These are phyloP conservation scores for Pichia manshurica DNA, from an alignment of 805 yeast genomes.

Conservation along the genomic window DNA sequence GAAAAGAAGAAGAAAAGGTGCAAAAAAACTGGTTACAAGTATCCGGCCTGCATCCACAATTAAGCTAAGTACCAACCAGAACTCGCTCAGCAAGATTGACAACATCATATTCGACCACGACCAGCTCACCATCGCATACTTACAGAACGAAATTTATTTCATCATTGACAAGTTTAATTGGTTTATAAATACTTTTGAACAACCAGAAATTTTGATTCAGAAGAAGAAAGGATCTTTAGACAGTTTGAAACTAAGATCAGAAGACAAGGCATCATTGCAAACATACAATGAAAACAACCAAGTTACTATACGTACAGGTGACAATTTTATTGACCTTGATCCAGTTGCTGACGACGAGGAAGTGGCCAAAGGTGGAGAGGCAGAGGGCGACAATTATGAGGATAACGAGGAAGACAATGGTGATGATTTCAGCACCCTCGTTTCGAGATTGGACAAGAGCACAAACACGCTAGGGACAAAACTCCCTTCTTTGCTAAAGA, in stretches of 20 bases:
- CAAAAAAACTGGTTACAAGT: conserved; percentile 45
- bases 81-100: conserved; percentile 17
- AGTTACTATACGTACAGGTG: conserved; percentile 41
- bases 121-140: conserved; percentile 47
- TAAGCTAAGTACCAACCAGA: conserved; percentile 28
- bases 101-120: conserved; percentile 27
- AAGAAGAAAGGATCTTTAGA: conserved; percentile 24
- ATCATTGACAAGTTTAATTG: conserved; percentile 52
- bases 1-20: conserved; percentile 26
- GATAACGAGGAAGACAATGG: conserved; percentile 37
- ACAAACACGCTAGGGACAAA: background rate
- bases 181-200: conserved; percentile 29
- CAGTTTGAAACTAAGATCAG: conserved; percentile 37
- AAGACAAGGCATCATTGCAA: conserved; percentile 23
- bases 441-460: conserved; percentile 43
- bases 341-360: conserved; percentile 45
- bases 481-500: conserved; percentile 16
- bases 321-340: conserved; percentile 48
- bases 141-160: conserved; percentile 54
- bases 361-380: conserved; percentile 50
- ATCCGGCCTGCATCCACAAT: conserved; percentile 44
- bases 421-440: conserved; percentile 35
- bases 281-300: conserved; percentile 10
- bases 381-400: conserved; percentile 42
- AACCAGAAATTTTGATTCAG: conserved; percentile 19